Evolutionary conservation across 805 yeast species (phyloP), one percentile per base, ranked within the genome.

Genomic region (Zygotorulaspora danielsina): DNA sequence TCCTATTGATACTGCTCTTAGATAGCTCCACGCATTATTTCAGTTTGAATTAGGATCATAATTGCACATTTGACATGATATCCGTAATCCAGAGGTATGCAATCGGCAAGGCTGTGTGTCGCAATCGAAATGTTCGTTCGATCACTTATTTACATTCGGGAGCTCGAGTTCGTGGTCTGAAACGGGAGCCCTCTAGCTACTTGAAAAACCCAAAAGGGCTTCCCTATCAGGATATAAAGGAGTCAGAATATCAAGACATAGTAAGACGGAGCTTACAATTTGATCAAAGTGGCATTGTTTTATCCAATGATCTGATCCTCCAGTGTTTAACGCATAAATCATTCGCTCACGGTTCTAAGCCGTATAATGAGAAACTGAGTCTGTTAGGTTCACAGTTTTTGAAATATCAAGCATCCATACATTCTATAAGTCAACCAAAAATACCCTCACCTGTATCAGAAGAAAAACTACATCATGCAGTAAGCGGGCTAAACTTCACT

Each of bases 241-340:
- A 67, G 19, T 67, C 67, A 16, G 68, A 73, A 44, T 79, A 70
- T 53, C 49, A 53, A 7, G 48, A 45, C 16, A 45, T 42, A 21
- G 54, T 60, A n/a, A 48, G 50, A 32, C 31, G 45, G 5, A 42
- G 31, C 8, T 44, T 61, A 34, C 48, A 53, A 17, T 45, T 61
- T n/a, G 42, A 45, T 12, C 39, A 52, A 30, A 51, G 46, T 38
- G 48, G 47, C 15, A 51, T 61, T 9, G 49, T 68, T 29, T 66
- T 89, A 29, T 70, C 81, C 4, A 83, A 85, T 53, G 71, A 72
- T 5, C 50, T 82, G 42, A 65, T 82, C 16, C 68, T 87, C 45
- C 97, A 90, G 66, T 79, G 85, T 28, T 67, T 89, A 53, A 89
- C 97, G 5, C 97, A 90, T 67, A 90, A 90, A 66, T 85, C 96